Percentiles rank a stretch among this genome's conserved stretches.
Evolutionary conservation across 2,329 filamentous ascomycete genomes (phyloP).

Genomic region (Fusarium duplospermum): DNA sequence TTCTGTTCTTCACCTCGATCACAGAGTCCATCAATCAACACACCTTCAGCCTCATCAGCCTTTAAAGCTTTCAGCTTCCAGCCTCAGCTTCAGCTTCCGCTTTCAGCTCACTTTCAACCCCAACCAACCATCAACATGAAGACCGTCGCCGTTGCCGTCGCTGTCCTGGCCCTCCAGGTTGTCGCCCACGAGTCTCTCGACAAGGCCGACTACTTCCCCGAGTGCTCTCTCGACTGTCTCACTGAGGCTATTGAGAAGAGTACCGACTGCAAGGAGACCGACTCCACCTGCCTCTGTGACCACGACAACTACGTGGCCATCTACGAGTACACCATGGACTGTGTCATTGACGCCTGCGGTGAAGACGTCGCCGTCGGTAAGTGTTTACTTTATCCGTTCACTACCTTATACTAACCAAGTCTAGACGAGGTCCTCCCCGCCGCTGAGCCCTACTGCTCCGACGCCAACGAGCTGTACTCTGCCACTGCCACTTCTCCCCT

Average conservation of each 20-base stretch:
- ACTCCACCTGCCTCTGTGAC: conserved; percentile 2
- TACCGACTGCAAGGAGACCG: not conserved
- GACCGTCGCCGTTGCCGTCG: conserved; percentile 1
- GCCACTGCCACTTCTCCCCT: conserved; percentile 3
- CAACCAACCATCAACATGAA: not conserved
- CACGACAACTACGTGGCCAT: conserved; percentile 6
- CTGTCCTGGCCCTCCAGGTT: not conserved
- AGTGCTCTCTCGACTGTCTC: conserved; percentile 7
- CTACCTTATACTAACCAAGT: not conserved
- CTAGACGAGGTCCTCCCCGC: not conserved
- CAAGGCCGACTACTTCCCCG: conserved; percentile 5
- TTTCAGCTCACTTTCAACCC: not conserved
- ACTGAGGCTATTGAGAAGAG: not conserved
- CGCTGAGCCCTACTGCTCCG: not conserved
- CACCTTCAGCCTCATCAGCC: not conserved
- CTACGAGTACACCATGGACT: conserved; percentile 7
- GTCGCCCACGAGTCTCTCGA: not conserved
- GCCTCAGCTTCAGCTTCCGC: not conserved
- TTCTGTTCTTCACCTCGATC: not conserved
- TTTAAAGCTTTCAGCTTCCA: not conserved
- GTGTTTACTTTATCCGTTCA: not conserved
- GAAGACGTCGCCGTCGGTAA: not conserved
- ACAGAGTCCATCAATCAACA: not conserved
- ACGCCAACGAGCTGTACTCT: not conserved
- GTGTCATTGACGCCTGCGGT: conserved; percentile 2